A percentile compares a stretch with the other conserved stretches of the same genome.
phyloP scores from a whole-genome alignment of 768 basidiomycete genomes.

The Hygrocybe punicea region DNA sequence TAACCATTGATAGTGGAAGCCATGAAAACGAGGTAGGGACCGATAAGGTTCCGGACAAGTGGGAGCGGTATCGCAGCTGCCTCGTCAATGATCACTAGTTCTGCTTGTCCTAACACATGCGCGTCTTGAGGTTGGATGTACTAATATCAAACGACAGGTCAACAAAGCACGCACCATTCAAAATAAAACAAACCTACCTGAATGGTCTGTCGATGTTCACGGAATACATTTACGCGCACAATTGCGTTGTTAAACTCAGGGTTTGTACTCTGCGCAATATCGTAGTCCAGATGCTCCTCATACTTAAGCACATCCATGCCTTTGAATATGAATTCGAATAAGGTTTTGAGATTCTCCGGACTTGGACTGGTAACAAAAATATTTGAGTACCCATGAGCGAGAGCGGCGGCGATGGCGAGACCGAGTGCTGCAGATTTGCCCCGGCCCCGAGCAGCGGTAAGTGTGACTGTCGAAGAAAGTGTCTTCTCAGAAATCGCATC shows the following conservation, averaged over 20 bases:
- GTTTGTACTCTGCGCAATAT: slow-evolving; percentile 92
- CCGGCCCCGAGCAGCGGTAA: slow-evolving; percentile 92
- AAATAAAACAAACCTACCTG: slow-evolving; percentile 55
- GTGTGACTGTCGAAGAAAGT: slow-evolving; percentile 87
- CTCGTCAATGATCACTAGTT: slow-evolving; percentile 96
- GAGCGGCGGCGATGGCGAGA: slow-evolving; percentile 86
- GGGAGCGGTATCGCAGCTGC: slow-evolving; percentile 97
- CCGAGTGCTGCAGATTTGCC: slow-evolving; percentile 98
- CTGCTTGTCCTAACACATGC: slow-evolving; percentile 96
- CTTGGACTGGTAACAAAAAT: slow-evolving; percentile 97
- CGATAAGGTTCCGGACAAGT: slow-evolving; percentile 90
- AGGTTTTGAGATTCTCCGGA: slow-evolving; percentile 94
- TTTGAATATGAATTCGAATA: slow-evolving; percentile 98
- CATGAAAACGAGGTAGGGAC: slow-evolving; percentile 96
- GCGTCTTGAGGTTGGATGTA: slow-evolving; percentile 98
- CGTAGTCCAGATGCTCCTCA: slow-evolving; percentile 97
- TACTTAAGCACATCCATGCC: slow-evolving; percentile 92
- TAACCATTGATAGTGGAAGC: slow-evolving; percentile 99
- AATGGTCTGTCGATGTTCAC: slow-evolving; percentile 91
- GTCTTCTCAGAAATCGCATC: slow-evolving; percentile 93
- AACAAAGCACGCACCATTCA: not conserved
- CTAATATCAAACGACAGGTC: slow-evolving; percentile 39
- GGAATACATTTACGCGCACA: slow-evolving; percentile 91
- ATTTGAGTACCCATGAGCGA: slow-evolving; percentile 93
- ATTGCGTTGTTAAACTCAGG: slow-evolving; percentile 93